phyloP scores from a whole-genome alignment of 805 yeast genomes.

The Kuraishia piskuri region DNA sequence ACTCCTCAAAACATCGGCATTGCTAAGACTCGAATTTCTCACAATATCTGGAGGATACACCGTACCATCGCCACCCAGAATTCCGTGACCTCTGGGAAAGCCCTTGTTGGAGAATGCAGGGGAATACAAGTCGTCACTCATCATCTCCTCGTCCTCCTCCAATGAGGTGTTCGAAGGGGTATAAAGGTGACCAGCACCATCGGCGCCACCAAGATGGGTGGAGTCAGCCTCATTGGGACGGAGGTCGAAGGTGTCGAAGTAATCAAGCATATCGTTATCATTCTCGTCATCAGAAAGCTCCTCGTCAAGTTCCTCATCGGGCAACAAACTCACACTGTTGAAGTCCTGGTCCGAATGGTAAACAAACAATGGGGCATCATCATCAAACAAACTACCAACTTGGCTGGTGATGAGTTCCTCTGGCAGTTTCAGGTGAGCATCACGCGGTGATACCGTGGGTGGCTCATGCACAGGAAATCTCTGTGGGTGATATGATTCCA shows the following conservation, averaged over 20 bases:
- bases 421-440: constrained; percentile 11
- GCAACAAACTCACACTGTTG: constrained; percentile 4
- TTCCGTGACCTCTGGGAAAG: background rate
- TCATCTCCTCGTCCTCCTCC: constrained; percentile 1
- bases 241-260: constrained; percentile 4
- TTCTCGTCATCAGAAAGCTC: constrained; percentile 13
- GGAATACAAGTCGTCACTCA: constrained; percentile 1
- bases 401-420: constrained; percentile 8
- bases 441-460: constrained; percentile 10
- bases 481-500: background rate
- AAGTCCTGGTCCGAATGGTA: constrained; percentile 6
- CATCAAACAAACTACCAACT: background rate
- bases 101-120: constrained; percentile 1
- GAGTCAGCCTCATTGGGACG: background rate
- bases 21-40: background rate
- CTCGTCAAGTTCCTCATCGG: constrained; percentile 10
- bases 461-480: constrained; percentile 4
- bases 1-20: background rate
- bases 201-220: background rate
- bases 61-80: background rate
- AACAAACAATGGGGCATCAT: constrained; percentile 6
- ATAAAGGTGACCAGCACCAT: background rate
- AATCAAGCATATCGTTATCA: constrained; percentile 8
- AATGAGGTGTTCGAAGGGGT: background rate
- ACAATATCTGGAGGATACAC: background rate